Conservation (phyloP, 2,329 filamentous ascomycete species). For the Basipetospora sp. region DNA sequence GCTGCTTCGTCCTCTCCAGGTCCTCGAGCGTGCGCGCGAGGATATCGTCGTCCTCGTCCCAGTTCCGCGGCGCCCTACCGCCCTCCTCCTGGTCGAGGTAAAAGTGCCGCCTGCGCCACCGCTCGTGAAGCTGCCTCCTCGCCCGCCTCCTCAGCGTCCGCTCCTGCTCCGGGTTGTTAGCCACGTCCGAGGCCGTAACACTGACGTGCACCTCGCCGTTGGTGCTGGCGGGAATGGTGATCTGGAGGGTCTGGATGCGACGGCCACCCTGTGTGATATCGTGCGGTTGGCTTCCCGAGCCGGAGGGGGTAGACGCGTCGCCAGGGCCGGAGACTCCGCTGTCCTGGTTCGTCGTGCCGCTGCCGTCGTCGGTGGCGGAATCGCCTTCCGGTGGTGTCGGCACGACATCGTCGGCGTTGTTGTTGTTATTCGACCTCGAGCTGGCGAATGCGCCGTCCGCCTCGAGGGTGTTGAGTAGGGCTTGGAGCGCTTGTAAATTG, state of each 20-base stretch:
- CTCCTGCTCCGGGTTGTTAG: constrained; percentile 4
- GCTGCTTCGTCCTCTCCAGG: constrained; percentile 18
- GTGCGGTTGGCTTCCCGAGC: constrained; percentile 1
- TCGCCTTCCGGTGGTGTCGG: constrained; percentile 2
- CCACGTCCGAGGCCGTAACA: constrained; percentile 1
- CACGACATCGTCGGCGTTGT: no score
- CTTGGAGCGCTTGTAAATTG: constrained; percentile 6
- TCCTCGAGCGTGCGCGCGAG: constrained; percentile 16
- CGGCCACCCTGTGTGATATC: neutral
- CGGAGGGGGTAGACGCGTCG: neutral
- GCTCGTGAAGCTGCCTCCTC: constrained; percentile 45
- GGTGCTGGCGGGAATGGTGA: constrained; percentile 1
- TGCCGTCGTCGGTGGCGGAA: neutral
- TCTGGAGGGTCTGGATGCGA: constrained; percentile 2
- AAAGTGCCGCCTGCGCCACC: constrained; percentile 65
- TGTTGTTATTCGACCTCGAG: no score
- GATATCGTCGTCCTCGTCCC: constrained; percentile 46
- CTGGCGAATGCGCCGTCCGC: constrained; percentile 1
- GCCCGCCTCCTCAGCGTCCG: constrained; percentile 15
- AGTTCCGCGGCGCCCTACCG: constrained; percentile 46
- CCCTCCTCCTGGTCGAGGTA: constrained; percentile 81
- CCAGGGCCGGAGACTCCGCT: neutral
- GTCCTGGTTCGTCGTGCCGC: neutral
- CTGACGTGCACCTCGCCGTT: constrained; percentile 6
- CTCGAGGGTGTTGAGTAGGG: constrained; percentile 1